A percentile compares a stretch with the other conserved stretches of the same genome.
phyloP scores from a whole-genome alignment of 441 rosid species.

The Erodium moschatum region DNA sequence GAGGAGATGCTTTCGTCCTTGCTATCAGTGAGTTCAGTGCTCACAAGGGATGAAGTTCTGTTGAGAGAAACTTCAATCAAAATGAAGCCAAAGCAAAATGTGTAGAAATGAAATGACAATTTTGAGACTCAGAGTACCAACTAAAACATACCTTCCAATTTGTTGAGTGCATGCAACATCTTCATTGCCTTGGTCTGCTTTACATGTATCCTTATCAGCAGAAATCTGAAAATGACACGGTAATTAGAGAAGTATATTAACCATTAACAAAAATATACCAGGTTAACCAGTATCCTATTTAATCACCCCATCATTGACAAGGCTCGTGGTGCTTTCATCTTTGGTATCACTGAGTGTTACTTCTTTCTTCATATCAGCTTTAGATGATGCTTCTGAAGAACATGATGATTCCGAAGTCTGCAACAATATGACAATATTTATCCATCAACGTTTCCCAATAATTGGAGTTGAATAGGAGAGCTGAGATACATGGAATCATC shows the following conservation, averaged over 20 bases:
- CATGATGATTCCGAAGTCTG: constrained; percentile 40
- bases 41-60: no score
- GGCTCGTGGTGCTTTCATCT: constrained; percentile 17
- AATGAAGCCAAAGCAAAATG: no score
- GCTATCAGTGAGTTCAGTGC: no score
- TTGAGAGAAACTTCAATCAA: no score
- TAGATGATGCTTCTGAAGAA: constrained; percentile 18
- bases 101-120: no score
- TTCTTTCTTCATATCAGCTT: constrained; percentile 24
- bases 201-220: constrained; percentile 18
- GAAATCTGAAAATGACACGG: constrained; percentile 23
- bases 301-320: constrained; percentile 22
- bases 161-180: no score
- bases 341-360: constrained; percentile 20
- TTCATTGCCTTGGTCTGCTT: constrained; percentile 15
- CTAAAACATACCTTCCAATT: no score
- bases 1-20: no score
- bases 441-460: not conserved
- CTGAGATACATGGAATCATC: constrained; percentile 12
- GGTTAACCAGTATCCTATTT: not conserved
- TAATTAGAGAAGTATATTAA: constrained; percentile 15
- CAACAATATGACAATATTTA: constrained; percentile 6
- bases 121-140: no score
- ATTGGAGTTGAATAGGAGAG: not conserved
- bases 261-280: not conserved